Base-by-base conservation (phyloP, 2,329 filamentous ascomycete species). In the Fusarium ambrosium region DNA sequence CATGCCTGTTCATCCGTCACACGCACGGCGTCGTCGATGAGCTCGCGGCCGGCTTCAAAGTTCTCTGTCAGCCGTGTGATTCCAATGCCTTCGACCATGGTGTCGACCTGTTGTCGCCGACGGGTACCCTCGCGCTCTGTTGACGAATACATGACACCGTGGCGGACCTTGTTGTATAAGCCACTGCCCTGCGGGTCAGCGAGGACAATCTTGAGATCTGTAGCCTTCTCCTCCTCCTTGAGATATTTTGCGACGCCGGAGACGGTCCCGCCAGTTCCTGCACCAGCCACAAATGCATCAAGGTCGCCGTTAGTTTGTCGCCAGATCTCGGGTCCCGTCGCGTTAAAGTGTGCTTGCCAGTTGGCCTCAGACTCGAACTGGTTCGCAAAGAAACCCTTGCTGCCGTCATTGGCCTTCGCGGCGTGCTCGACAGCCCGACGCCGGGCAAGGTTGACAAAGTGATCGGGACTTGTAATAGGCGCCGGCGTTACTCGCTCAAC, bases 161-260 rank as follows among this genome's bases (percentile, higher is more conserved):
- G 94, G 77, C 93, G 93, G 75, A 99, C 89, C 80, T 94, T 93
- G 85, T 99, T 97, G 86, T 93, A 98, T 29, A 99, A 86, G 0
- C 97, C 97, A 81, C 94, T 97, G 11, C 97, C 97, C 81, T 97
- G 95, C 1, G 97, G 97, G 82, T 99, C 97, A 0, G 97, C 96
- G 2, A 99, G 90, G 2, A 98, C 91, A 36, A 98, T 86, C 72
- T 89, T 89, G 68, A 97, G 75, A 13, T 87, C 80, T 0, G 88
- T 87, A n/a, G 95, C 81, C 62, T 88, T 81, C 20, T 85, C 85
- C 59, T 88, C 85, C 51, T 94, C 91, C 83, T 98, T 98, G 34
- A 99, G 85, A 80, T 92, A 97, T 66, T 92, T 87, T 9, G 95
- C 92, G 24, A 98, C 93, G 16, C 97, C 97, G 11, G 95, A 93